These are phyloP conservation scores for Acanthochlamys bracteata DNA, from an alignment of 106 monocot genomes.

Conservation along the genomic window DNA sequence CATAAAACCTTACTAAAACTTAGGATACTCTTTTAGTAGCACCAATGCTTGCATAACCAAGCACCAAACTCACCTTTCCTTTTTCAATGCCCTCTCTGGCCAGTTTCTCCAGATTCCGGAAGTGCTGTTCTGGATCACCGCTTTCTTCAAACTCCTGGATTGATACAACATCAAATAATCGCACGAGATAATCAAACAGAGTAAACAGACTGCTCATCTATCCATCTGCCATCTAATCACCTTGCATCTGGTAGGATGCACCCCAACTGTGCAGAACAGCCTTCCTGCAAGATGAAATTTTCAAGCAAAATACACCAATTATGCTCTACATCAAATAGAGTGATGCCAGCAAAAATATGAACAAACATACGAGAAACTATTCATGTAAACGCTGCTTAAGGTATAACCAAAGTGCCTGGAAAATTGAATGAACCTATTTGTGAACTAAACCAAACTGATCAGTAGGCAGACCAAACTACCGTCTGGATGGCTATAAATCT, in stretches of 20 bases:
- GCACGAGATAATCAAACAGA: background rate
- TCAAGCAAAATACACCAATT: background rate
- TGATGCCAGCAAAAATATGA: too few species aligned
- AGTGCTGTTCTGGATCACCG: conserved; percentile 75
- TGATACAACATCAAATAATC: background rate
- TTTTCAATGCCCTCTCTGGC: conserved; percentile 78
- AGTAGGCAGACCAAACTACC: background rate
- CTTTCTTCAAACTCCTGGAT: conserved; percentile 87
- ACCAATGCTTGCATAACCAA: background rate
- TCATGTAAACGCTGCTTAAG: too few species aligned
- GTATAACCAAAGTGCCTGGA: too few species aligned
- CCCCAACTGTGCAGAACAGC: conserved; percentile 93
- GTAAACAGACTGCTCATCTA: background rate
- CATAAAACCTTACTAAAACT: background rate
- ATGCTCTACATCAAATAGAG: background rate
- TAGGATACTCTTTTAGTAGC: background rate
- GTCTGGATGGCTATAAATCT: background rate
- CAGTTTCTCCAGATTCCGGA: conserved; percentile 53
- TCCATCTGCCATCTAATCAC: conserved; percentile 14
- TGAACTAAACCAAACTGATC: background rate
- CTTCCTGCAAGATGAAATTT: conserved; percentile 35
- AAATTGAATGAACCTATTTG: too few species aligned
- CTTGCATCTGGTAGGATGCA: conserved; percentile 97
- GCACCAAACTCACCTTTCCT: conserved; percentile 55
- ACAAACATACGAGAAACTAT: too few species aligned